Conservation (phyloP, 1,284 basidiomycete species). For the Ceratobasidium sp. region DNA sequence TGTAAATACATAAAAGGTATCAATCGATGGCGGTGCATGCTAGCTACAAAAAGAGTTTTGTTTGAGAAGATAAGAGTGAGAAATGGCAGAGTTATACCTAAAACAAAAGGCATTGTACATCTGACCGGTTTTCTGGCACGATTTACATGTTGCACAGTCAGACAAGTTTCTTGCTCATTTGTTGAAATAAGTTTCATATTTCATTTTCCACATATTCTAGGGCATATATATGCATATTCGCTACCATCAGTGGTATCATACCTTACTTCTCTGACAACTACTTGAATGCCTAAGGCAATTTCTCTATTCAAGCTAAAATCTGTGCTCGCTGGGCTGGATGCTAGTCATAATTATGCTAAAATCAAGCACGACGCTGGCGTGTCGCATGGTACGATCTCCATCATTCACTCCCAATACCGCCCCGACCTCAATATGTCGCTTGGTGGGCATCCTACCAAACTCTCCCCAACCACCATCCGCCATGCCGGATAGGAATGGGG, state of each 20-base stretch:
- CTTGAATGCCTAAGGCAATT: conserved; percentile 14
- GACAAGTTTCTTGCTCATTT: neutral
- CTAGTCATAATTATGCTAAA: neutral
- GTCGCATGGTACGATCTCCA: neutral
- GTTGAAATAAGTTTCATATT: neutral
- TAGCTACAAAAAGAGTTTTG: neutral
- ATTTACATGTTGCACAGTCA: neutral
- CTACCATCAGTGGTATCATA: neutral
- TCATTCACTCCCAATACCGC: neutral
- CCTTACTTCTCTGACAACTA: neutral
- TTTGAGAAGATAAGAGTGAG: neutral
- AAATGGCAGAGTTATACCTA: conserved; percentile 4
- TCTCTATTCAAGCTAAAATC: neutral
- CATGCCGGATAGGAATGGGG: neutral
- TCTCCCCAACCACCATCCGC: neutral
- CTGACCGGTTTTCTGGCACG: neutral
- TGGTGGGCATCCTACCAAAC: conserved; percentile 1
- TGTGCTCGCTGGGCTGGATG: conserved; percentile 22
- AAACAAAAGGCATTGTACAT: conserved; percentile 11
- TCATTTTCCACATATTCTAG: neutral
- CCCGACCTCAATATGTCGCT: neutral
- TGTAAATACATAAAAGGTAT: neutral
- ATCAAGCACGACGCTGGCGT: neutral
- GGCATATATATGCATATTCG: no score
- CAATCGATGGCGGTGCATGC: neutral